A percentile compares a stretch with the other conserved stretches of the same genome.
Evolutionary conservation across 371 early-diverging fungal genomes (phyloP).

Genomic region (Haplosporangium sp.): DNA sequence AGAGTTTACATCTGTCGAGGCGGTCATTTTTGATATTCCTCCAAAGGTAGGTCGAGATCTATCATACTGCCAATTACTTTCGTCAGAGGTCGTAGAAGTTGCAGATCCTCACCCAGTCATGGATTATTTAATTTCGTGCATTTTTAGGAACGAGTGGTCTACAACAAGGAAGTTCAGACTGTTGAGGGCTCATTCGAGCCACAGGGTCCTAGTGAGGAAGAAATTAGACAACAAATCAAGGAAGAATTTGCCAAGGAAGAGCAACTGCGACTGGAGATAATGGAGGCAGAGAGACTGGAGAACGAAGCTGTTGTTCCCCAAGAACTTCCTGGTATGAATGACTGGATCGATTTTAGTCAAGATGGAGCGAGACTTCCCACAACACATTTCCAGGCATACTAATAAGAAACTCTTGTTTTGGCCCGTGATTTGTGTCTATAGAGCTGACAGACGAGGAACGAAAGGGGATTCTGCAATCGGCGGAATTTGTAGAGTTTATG

Average conservation of each 20-base stretch:
- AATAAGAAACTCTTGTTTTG: not conserved
- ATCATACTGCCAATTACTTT: not conserved
- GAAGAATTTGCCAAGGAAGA: conserved; percentile 72
- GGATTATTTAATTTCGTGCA: not conserved
- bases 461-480: conserved; percentile 74
- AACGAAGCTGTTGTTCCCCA: conserved; percentile 58
- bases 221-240: conserved; percentile 67
- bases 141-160: conserved; percentile 83
- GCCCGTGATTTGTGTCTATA: conserved; percentile 17
- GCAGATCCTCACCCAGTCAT: not conserved
- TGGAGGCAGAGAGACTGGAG: conserved; percentile 72
- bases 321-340: conserved; percentile 34
- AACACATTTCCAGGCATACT: not conserved
- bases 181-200: conserved; percentile 69
- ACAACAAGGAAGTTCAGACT: conserved; percentile 93
- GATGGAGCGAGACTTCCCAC: too few relatives aligned
- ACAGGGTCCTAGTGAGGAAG: conserved; percentile 71
- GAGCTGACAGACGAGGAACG: conserved; percentile 89
- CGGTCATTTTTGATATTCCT: conserved; percentile 83
- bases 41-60: conserved; percentile 67
- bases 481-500: conserved; percentile 87
- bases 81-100: not conserved
- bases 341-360: too few relatives aligned
- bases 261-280: conserved; percentile 63
- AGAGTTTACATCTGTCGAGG: conserved; percentile 72